Percentiles rank a stretch among this genome's conserved stretches.
phyloP scores from a whole-genome alignment of 1,284 basidiomycete genomes.

The Blastosporella zonata region DNA sequence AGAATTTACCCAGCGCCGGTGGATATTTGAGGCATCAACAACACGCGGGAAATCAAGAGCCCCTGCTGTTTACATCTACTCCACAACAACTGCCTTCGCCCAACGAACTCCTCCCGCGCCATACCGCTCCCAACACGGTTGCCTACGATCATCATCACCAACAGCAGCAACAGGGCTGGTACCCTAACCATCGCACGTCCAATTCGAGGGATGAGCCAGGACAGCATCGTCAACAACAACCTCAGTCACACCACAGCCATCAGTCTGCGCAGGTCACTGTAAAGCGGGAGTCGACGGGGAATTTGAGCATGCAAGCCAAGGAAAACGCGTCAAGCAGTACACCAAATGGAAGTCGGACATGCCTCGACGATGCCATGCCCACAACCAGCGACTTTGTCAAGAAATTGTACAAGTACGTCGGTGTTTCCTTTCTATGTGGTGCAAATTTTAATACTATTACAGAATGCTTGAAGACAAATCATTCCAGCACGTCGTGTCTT shows the following conservation, averaged over 20 bases:
- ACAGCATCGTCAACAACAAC: slow-evolving; percentile 8
- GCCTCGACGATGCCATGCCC: slow-evolving; percentile 58
- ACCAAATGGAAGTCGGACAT: slow-evolving; percentile 11
- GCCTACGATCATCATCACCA: slow-evolving; percentile 1
- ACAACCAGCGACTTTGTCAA: slow-evolving; percentile 91
- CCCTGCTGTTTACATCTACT: slow-evolving; percentile 15
- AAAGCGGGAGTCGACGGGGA: slow-evolving; percentile 14
- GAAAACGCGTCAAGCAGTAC: slow-evolving; percentile 7
- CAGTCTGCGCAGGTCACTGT: slow-evolving; percentile 19
- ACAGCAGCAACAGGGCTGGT: slow-evolving; percentile 13
- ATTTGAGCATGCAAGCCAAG: slow-evolving; percentile 8
- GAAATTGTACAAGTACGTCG: slow-evolving; percentile 84
- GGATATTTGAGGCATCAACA: slow-evolving; percentile 8
- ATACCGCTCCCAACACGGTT: not conserved
- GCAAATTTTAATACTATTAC: slow-evolving; percentile 7
- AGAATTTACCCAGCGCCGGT: not conserved
- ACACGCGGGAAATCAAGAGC: slow-evolving; percentile 1
- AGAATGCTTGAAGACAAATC: slow-evolving; percentile 87
- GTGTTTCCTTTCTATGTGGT: slow-evolving; percentile 3
- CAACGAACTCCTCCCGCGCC: slow-evolving; percentile 15
- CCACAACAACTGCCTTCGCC: slow-evolving; percentile 18
- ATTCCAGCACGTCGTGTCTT: slow-evolving; percentile 77
- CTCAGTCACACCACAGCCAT: slow-evolving; percentile 8
- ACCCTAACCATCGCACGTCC: slow-evolving; percentile 24
- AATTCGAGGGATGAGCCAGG: slow-evolving; percentile 35